Conservation (phyloP, 2,329 filamentous ascomycete genomes). For the Cladosporium sp. region DNA sequence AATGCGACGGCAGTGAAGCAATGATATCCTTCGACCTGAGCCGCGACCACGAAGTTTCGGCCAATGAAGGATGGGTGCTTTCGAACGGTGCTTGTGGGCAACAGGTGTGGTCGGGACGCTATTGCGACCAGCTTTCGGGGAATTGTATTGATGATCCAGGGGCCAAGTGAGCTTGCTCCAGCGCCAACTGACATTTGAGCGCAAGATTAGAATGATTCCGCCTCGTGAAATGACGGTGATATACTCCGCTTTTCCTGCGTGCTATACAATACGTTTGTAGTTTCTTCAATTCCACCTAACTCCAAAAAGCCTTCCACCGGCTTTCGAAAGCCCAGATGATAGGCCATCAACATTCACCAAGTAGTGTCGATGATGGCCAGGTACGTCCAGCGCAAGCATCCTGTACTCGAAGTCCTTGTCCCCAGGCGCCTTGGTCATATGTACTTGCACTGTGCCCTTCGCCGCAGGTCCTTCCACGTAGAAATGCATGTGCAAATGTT, state of each 20-base stretch:
- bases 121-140: background rate
- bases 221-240: background rate
- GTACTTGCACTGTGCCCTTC: conserved; percentile 71
- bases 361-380: conserved; percentile 63
- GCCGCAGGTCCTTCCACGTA: conserved; percentile 77
- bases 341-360: conserved; percentile 62
- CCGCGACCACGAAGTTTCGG: background rate
- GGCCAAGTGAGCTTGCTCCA: background rate
- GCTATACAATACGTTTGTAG: background rate
- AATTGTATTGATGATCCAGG: background rate
- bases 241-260: background rate
- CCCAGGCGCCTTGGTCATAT: conserved; percentile 69
- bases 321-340: conserved; percentile 39
- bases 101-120: background rate
- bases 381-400: conserved; percentile 77
- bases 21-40: background rate
- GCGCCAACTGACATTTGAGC: background rate
- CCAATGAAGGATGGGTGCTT: background rate
- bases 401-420: conserved; percentile 73
- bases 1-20: background rate
- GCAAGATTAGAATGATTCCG: background rate
- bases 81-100: background rate
- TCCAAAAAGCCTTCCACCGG: conserved; percentile 57
- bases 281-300: conserved; percentile 54
- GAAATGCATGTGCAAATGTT: conserved; percentile 84